These are phyloP conservation scores for Clavaria fumosa DNA, from an alignment of 768 basidiomycete species.

Conservation along the genomic window DNA sequence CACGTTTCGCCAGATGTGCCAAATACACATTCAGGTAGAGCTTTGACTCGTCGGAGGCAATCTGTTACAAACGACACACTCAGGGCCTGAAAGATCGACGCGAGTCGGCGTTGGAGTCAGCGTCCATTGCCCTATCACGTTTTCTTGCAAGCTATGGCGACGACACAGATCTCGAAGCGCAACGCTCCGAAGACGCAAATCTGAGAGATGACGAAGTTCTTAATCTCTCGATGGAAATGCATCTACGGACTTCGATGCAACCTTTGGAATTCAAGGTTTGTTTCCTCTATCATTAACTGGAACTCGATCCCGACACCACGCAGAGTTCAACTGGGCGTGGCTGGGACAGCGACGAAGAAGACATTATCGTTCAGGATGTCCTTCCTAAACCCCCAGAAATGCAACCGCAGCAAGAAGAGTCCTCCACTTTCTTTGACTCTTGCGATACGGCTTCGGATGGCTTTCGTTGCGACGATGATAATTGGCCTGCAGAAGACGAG, in stretches of 20 bases:
- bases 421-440: neutral
- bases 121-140: slow-evolving; percentile 17
- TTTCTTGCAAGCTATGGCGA: slow-evolving; percentile 14
- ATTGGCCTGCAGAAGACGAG: too few relatives aligned
- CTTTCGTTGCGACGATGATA: too few relatives aligned
- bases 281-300: too few relatives aligned
- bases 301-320: too few relatives aligned
- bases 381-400: neutral
- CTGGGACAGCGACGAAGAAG: too few relatives aligned
- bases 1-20: slow-evolving; percentile 30
- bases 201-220: slow-evolving; percentile 25
- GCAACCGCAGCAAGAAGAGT: neutral
- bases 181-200: neutral
- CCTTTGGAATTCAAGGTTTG: slow-evolving; percentile 34
- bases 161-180: slow-evolving; percentile 3
- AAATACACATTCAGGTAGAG: slow-evolving; percentile 32
- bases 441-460: too few relatives aligned
- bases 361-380: neutral
- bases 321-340: too few relatives aligned
- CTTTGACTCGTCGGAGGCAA: neutral
- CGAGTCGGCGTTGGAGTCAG: slow-evolving; percentile 12
- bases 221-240: slow-evolving; percentile 26
- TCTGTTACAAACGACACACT: neutral
- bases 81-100: slow-evolving; percentile 20
- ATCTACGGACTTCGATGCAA: slow-evolving; percentile 28